Evolutionary conservation across 208 protist genomes (phyloP), one percentile per base, ranked within the genome.

Genomic region (Wallacemonas sp.): DNA sequence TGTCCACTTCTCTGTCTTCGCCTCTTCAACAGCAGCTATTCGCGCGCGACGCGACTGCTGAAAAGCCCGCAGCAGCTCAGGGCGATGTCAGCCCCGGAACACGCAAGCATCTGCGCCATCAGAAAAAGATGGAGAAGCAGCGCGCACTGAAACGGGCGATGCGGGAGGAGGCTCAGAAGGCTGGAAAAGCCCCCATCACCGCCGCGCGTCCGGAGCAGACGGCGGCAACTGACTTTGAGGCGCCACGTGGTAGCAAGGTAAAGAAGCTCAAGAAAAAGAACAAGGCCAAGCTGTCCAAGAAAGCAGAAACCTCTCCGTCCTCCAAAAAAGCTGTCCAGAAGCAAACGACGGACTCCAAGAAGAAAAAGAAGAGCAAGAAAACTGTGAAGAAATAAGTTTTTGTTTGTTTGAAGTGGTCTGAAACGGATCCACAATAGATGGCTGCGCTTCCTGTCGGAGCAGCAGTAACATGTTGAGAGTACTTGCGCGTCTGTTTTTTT

Each of bases 51-150:
- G n/a, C n/a, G n/a, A n/a, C n/a, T n/a, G n/a, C n/a, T n/a, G n/a
- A n/a, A n/a, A n/a, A n/a, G 24, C 6, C 21, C 47, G 47, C n/a
- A 16, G 1, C 24, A 32, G 16, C 8, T 24, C 29, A 26, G 4
- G 52, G 52, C 17, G 32, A 39, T 30, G 14, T 58, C 19, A 58
- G 52, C 52, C 52, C 52, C 5, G 52, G 52, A 11, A 58, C 52
- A 5, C 52, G 52, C 29, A 58, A 58, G 32, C 52, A 58, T 21
- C 52, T 58, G 5, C 52, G 52, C n/a, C 52, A 58, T 21, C 6
- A 58, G 32, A 34, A 41, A 8, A 58, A 58, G 52, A 58, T 63
- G 57, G 16, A 63, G 1, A 63, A 63, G 57, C 34, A 63, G 57
- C 0, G 39, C 17, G 57, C 19, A 21, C n/a, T 63, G 36, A 63